Evolutionary conservation across 345 rosid species (phyloP).

Genomic region (Angophora floribunda): DNA sequence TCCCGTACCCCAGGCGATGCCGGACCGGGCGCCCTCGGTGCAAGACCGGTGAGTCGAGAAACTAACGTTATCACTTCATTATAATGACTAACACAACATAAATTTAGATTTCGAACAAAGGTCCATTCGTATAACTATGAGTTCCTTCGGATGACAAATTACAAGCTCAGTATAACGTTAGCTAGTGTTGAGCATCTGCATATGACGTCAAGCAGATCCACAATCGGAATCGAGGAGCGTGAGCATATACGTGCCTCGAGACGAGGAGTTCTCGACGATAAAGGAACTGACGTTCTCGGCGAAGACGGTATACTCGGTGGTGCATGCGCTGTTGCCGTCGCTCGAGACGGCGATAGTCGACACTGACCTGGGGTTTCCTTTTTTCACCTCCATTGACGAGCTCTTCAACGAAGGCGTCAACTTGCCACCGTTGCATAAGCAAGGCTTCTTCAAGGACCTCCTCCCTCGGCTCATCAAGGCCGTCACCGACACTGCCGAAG

Average conservation of each 20-base stretch:
- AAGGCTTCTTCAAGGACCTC: slow-evolving; percentile 13
- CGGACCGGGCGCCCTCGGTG: too few relatives aligned
- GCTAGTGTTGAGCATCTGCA: too few relatives aligned
- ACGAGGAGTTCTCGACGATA: slow-evolving; percentile 50
- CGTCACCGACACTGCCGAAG: slow-evolving; percentile 12
- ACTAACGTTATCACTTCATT: too few relatives aligned
- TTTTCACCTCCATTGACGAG: slow-evolving; percentile 47
- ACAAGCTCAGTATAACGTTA: too few relatives aligned
- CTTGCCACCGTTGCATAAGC: slow-evolving; percentile 15
- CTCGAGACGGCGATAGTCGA: slow-evolving; percentile 31
- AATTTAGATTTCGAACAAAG: too few relatives aligned
- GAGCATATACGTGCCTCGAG: slow-evolving; percentile 58
- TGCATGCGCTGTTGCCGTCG: slow-evolving; percentile 45
- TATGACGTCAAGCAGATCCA: slow-evolving; percentile 21
- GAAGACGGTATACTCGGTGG: slow-evolving; percentile 40
- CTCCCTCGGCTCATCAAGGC: slow-evolving; percentile 50
- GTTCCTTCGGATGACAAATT: too few relatives aligned
- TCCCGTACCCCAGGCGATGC: too few relatives aligned
- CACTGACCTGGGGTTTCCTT: slow-evolving; percentile 34
- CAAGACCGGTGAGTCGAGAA: too few relatives aligned
- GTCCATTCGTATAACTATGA: too few relatives aligned
- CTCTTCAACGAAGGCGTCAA: slow-evolving; percentile 50
- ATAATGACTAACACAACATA: neutral
- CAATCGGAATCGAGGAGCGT: slow-evolving; percentile 28
- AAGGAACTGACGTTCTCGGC: slow-evolving; percentile 47